Base-by-base conservation (phyloP, 768 basidiomycete species). In the Xerocomellus intermedius region DNA sequence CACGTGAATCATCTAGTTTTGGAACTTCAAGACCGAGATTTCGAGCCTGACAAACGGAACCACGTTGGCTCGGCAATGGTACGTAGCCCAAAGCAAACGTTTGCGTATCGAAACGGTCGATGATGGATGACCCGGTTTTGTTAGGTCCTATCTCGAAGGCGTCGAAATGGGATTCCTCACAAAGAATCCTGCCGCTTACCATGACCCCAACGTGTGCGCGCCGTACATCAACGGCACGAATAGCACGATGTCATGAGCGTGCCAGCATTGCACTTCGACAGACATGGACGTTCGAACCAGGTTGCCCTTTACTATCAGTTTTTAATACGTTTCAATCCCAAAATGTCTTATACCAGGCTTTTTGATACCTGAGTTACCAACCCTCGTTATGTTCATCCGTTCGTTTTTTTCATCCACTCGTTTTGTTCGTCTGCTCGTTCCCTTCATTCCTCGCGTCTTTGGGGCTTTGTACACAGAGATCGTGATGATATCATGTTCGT, bases 1-100 rank as follows among this genome's bases (percentile, higher is more conserved):
- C 5, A 10, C 32, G 38, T 6, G 21, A 14, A 26, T 24, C 4
- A 14, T 42, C 13, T 54, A 82, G 82, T 84, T 77, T 67, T 90
- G 87, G 87, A 88, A 82, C 69, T 89, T 90, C 75, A 87, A 85
- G 62, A 75, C 84, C 7, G 89, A 90, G 68, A 78, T 70, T 37
- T 85, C 84, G 2, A 50, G 52, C 1, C 54, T 71, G 26, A 71
- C 69, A 0, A 80, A 82, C 4, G 83, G 81, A 8, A 75, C 77
- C 0, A 19, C 50, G 57, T 68, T 77, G n/a, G 77, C 79, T 26
- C 73, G 85, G 14, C 80, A 88, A 72, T 88, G 88, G 87, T 86
- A 57, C n/a, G 77, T 68, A 12, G 5, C 21, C 7, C 1, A 21
- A n/a, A 6, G 13, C 6, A 8, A 38, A 39, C 8, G 6, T 10